phyloP scores from a whole-genome alignment of 2,329 filamentous ascomycete species.

The Thyridium curvatum region DNA sequence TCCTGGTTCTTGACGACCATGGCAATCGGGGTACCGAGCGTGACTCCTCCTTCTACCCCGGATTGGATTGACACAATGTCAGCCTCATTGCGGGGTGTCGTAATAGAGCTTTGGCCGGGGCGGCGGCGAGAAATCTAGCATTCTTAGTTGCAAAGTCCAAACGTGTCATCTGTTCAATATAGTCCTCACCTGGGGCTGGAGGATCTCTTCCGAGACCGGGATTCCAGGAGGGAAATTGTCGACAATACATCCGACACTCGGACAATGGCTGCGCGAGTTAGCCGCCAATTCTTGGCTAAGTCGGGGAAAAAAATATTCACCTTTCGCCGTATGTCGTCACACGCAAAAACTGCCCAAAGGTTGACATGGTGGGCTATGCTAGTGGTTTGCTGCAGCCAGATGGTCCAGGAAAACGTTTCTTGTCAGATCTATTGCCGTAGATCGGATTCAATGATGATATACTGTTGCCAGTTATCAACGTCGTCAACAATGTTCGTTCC shows the following conservation, averaged over 20 bases:
- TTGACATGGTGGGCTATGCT: no score
- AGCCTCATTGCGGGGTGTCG: slow-evolving; percentile 88
- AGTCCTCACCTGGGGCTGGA: slow-evolving; percentile 84
- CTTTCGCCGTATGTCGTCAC: no score
- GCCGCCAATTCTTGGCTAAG: no score
- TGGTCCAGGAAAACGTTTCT: no score
- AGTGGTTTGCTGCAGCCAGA: no score
- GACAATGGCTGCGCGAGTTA: slow-evolving; percentile 54
- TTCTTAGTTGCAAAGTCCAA: no score
- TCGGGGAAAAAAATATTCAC: slow-evolving; percentile 45
- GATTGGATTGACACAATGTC: slow-evolving; percentile 89
- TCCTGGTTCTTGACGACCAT: slow-evolving; percentile 89
- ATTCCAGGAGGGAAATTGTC: slow-evolving; percentile 88
- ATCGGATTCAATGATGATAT: no score
- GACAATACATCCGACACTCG: slow-evolving; percentile 89
- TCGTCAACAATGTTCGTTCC: no score
- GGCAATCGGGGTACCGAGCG: slow-evolving; percentile 84
- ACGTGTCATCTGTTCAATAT: no score
- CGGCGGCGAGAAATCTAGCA: slow-evolving; percentile 50
- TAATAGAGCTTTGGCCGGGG: slow-evolving; percentile 83
- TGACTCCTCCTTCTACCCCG: slow-evolving; percentile 83
- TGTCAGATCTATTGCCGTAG: no score
- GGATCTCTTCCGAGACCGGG: slow-evolving; percentile 75
- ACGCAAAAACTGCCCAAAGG: no score
- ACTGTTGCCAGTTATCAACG: no score